Evolutionary conservation across 495 filamentous ascomycete species (phyloP).

Genomic region (Daldinia caldariorum): DNA sequence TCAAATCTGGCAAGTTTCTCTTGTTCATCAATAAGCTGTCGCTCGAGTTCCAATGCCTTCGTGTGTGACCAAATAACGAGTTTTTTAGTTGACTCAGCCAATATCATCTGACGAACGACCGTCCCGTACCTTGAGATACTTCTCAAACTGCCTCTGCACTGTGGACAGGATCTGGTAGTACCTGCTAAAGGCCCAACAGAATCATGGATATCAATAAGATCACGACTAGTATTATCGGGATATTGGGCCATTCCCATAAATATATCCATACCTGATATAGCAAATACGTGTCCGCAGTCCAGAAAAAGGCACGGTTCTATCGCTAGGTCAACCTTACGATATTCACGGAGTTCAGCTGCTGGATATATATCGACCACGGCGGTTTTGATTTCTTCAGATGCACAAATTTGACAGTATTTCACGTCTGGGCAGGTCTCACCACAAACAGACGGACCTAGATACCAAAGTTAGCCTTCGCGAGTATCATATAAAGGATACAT

Average conservation of each 20-base stretch:
- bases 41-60: not conserved
- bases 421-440: not conserved
- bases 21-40: not conserved
- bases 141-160: conserved; percentile 1
- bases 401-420: not conserved
- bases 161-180: not conserved
- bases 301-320: not conserved
- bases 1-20: not conserved
- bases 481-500: not conserved
- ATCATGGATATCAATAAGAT: not conserved
- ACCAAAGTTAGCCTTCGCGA: not conserved
- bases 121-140: not conserved
- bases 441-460: not conserved
- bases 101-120: not conserved
- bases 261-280: not conserved
- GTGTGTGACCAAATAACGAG: not conserved
- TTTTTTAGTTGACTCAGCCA: not conserved
- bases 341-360: not conserved
- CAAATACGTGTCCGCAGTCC: not conserved
- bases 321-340: not conserved
- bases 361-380: not conserved
- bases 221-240: not conserved
- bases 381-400: not conserved
- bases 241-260: not conserved
- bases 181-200: not conserved